Evolutionary conservation across 2,329 filamentous ascomycete genomes (phyloP).

Genomic region (Colletotrichum lini): DNA sequence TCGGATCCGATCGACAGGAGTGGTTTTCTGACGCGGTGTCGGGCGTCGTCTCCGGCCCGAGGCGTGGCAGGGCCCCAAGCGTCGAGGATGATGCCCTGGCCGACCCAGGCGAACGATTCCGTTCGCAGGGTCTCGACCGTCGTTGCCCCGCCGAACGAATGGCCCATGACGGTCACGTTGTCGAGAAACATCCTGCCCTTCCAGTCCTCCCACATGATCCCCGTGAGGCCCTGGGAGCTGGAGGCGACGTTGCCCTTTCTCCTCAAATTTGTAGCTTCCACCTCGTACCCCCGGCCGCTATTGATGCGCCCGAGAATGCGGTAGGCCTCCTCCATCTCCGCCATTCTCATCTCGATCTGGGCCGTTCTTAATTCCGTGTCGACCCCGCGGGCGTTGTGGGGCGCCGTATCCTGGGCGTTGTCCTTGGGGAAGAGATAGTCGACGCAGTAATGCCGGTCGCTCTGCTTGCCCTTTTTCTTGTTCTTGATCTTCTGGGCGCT

Average conservation of each 20-base stretch:
- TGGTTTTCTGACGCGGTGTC: conserved; percentile 64
- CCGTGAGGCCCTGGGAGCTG: conserved; percentile 70
- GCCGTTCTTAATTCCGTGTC: conserved; percentile 72
- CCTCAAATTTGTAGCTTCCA: conserved; percentile 68
- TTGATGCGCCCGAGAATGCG: conserved; percentile 69
- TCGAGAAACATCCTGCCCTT: conserved; percentile 65
- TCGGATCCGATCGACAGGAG: conserved; percentile 76
- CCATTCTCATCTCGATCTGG: conserved; percentile 74
- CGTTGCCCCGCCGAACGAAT: conserved; percentile 78
- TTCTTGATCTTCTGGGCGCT: conserved; percentile 54
- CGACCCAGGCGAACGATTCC: conserved; percentile 67
- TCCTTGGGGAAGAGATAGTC: conserved; percentile 76
- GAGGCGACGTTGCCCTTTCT: conserved; percentile 71
- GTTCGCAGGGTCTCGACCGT: conserved; percentile 72
- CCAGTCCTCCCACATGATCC: conserved; percentile 71
- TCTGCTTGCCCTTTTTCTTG: conserved; percentile 47
- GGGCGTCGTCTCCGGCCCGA: conserved; percentile 58
- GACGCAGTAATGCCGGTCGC: conserved; percentile 61
- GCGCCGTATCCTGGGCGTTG: conserved; percentile 64
- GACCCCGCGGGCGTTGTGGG: conserved; percentile 71
- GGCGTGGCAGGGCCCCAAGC: conserved; percentile 71
- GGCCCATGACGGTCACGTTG: conserved; percentile 73
- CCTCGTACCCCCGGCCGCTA: conserved; percentile 64
- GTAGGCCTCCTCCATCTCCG: conserved; percentile 76
- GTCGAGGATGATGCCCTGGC: conserved; percentile 77